Percentiles rank a stretch among this genome's conserved stretches.
Conservation (phyloP, 176 grass and related monocot species). For the Triticum urartu region DNA sequence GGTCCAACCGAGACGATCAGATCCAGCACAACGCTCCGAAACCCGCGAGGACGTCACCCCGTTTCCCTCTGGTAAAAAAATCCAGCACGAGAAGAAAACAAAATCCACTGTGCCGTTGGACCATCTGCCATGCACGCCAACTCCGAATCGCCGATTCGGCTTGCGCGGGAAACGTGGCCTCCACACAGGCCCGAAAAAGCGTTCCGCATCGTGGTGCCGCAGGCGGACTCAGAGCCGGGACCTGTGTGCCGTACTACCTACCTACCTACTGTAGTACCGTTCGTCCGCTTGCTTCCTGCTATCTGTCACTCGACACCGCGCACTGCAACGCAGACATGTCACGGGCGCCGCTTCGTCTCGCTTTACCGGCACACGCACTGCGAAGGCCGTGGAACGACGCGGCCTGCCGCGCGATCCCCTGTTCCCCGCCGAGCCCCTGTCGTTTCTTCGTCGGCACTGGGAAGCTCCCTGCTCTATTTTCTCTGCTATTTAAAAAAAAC, state of each 20-base stretch:
- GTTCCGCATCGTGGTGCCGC: neutral
- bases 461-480: no score
- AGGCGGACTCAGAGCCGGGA: neutral
- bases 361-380: no score
- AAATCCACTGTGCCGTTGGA: neutral
- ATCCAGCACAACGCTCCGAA: neutral
- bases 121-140: no score
- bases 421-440: no score
- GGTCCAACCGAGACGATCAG: neutral
- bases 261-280: neutral
- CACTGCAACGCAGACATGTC: neutral
- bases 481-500: no score
- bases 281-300: neutral
- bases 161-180: neutral
- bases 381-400: no score
- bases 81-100: neutral
- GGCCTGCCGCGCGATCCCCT: no score
- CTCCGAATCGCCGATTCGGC: neutral
- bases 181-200: neutral
- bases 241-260: neutral
- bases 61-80: neutral
- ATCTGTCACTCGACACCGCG: neutral
- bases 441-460: no score
- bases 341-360: neutral
- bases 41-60: no score